These are phyloP conservation scores for Russula brevipes DNA, from an alignment of 768 basidiomycete species.

Conservation along the genomic window DNA sequence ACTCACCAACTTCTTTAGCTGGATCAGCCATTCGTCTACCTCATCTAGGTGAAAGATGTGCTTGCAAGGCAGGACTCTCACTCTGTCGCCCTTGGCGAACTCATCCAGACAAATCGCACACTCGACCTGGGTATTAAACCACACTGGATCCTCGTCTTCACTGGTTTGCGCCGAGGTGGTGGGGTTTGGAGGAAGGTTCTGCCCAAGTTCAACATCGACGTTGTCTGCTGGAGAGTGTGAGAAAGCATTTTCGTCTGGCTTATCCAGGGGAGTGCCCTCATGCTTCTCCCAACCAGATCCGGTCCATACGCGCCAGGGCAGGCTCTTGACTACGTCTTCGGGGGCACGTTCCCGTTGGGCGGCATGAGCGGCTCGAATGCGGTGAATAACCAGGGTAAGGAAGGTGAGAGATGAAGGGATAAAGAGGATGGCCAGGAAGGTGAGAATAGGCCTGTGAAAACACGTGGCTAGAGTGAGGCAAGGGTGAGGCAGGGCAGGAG, in stretches of 20 bases:
- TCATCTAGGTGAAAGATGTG: slow-evolving; percentile 94
- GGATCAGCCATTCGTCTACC: slow-evolving; percentile 88
- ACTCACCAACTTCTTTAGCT: slow-evolving; percentile 86
- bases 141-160: slow-evolving; percentile 44
- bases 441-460: slow-evolving; percentile 65
- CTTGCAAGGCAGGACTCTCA: slow-evolving; percentile 88
- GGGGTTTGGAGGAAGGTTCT: slow-evolving; percentile 8
- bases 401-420: slow-evolving; percentile 88
- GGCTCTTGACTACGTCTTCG: slow-evolving; percentile 66
- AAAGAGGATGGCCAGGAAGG: slow-evolving; percentile 81
- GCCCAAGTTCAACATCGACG: slow-evolving; percentile 22
- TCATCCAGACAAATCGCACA: slow-evolving; percentile 91
- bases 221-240: slow-evolving; percentile 12
- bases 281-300: slow-evolving; percentile 79
- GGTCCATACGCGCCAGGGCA: slow-evolving; percentile 83
- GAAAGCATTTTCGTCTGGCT: neutral
- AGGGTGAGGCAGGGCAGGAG: slow-evolving; percentile 4
- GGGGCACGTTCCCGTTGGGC: slow-evolving; percentile 82
- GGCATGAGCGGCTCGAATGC: slow-evolving; percentile 75
- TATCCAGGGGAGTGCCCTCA: slow-evolving; percentile 34
- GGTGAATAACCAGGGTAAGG: slow-evolving; percentile 83
- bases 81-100: slow-evolving; percentile 82
- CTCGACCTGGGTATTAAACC: slow-evolving; percentile 79
- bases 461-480: slow-evolving; percentile 15
- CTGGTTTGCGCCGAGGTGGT: slow-evolving; percentile 26